Percentiles rank a stretch among this genome's conserved stretches.
Evolutionary conservation across 768 basidiomycete genomes (phyloP).

Genomic region (Auricularia sp.): DNA sequence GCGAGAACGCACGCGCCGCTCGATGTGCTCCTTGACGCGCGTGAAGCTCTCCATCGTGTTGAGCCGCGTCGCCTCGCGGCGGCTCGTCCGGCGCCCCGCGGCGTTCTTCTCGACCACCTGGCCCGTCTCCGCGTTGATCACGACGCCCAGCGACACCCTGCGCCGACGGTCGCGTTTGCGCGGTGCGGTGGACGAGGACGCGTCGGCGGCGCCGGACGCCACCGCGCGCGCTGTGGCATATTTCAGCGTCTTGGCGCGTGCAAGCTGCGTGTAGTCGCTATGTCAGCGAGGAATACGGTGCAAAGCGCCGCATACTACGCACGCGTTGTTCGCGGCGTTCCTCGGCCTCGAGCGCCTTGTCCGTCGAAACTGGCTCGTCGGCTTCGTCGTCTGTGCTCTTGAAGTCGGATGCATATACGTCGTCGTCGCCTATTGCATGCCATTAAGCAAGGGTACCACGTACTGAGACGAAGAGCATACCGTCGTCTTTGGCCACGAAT

Average conservation of each 20-base stretch:
- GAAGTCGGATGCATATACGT: constrained; percentile 75
- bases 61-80: constrained; percentile 56
- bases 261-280: background rate
- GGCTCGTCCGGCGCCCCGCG: constrained; percentile 41
- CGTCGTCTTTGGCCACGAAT: constrained; percentile 49
- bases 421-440: constrained; percentile 55
- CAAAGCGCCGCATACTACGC: background rate
- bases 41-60: constrained; percentile 32
- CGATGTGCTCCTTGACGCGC: constrained; percentile 41
- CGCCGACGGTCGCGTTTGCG: constrained; percentile 20
- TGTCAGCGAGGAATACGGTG: background rate
- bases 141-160: constrained; percentile 44
- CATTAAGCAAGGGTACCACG: background rate
- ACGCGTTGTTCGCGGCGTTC: constrained; percentile 33
- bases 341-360: constrained; percentile 48
- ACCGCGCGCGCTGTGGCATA: constrained; percentile 3
- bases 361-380: constrained; percentile 40
- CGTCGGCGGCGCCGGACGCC: constrained; percentile 1
- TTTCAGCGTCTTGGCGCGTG: constrained; percentile 8
- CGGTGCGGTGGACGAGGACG: background rate
- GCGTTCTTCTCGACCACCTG: constrained; percentile 34
- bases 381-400: constrained; percentile 70
- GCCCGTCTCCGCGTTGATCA: constrained; percentile 51
- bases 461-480: constrained; percentile 22
- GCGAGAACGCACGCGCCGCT: constrained; percentile 40